Base-by-base conservation (phyloP, 495 filamentous ascomycete species). In the Xylaria venustula region DNA sequence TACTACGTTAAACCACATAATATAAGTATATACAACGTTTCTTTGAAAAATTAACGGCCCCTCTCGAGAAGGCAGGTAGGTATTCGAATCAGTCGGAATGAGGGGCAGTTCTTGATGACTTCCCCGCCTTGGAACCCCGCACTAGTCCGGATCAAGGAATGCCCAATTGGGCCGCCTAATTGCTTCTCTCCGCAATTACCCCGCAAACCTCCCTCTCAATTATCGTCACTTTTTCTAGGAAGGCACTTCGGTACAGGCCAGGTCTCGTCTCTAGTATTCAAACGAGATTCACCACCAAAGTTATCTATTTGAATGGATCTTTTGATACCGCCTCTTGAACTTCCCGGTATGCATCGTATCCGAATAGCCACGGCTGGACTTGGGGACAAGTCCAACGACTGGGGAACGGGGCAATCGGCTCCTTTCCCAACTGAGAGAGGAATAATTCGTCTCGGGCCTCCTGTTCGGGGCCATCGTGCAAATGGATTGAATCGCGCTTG, bases 301-400 rank as follows among this genome's bases (percentile, higher is more conserved):
- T n/a, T n/a, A n/a, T n/a, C n/a, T 48, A 53, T 37, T 50, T 69
- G 54, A 71, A 78, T 1, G 71, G 74, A 54, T 80, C 74, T 60
- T 67, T 53, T 50, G 57, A 65, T 41, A 79, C 78, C 1, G 75
- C 83, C 30, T 75, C 74, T 62, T 86, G 79, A 1, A 82, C 85
- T 64, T 85, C 84, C 37, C 70, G 71, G 55, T 83, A 79, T 8
- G 83, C 81, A 71, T 87, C 82, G 54, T 87, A 87, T n/a, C 83
- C 83, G 59, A 82, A 88, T 47, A 88, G 52, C 73, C 85, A 85
- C 28, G 75, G 77, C 68, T 86, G 83, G 2, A 86, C 80, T 45
- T 79, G 79, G 1, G 81, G 83, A 64, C 85, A 86, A 36, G 79
- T 84, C 84, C 85, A 88, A 47, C 84, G 73, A 60, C 79, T 84